Percentiles rank a stretch among this genome's conserved stretches.
Conservation (phyloP, 1,284 basidiomycete species). For the Rhodotorula sp. region DNA sequence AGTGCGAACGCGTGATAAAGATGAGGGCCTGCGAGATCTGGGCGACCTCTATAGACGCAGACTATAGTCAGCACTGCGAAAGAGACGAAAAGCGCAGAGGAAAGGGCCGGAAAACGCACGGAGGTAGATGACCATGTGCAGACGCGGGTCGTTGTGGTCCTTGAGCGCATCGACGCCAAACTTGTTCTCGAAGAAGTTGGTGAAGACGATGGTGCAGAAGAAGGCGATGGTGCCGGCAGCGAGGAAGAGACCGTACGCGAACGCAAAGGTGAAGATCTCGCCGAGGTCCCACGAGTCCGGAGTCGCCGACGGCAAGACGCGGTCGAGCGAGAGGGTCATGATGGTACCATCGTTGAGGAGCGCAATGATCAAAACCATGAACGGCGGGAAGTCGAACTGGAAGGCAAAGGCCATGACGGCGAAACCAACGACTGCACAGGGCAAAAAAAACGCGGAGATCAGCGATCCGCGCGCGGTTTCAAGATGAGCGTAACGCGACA, state of each 20-base stretch:
- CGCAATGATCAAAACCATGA: slow-evolving; percentile 98
- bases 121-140: slow-evolving; percentile 54
- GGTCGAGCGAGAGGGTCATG: slow-evolving; percentile 95
- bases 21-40: slow-evolving; percentile 92
- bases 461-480: not conserved
- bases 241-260: slow-evolving; percentile 92
- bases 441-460: not conserved
- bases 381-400: slow-evolving; percentile 97
- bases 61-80: not conserved
- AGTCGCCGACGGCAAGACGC: slow-evolving; percentile 86
- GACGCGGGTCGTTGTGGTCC: slow-evolving; percentile 51
- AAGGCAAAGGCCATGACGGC: slow-evolving; percentile 92
- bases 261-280: slow-evolving; percentile 93
- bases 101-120: slow-evolving; percentile 2
- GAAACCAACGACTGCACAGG: slow-evolving; percentile 84
- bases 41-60: slow-evolving; percentile 67
- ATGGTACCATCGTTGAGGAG: slow-evolving; percentile 97
- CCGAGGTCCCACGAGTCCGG: slow-evolving; percentile 89
- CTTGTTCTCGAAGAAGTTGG: slow-evolving; percentile 82
- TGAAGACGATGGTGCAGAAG: slow-evolving; percentile 80
- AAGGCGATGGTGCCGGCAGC: slow-evolving; percentile 81
- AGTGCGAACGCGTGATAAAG: slow-evolving; percentile 64
- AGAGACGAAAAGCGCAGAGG: not conserved
- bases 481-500: too few species aligned
- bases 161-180: slow-evolving; percentile 66